These are phyloP conservation scores for Entomortierella chlamydospora DNA, from an alignment of 192 early-diverging fungal genomes.

Conservation along the genomic window DNA sequence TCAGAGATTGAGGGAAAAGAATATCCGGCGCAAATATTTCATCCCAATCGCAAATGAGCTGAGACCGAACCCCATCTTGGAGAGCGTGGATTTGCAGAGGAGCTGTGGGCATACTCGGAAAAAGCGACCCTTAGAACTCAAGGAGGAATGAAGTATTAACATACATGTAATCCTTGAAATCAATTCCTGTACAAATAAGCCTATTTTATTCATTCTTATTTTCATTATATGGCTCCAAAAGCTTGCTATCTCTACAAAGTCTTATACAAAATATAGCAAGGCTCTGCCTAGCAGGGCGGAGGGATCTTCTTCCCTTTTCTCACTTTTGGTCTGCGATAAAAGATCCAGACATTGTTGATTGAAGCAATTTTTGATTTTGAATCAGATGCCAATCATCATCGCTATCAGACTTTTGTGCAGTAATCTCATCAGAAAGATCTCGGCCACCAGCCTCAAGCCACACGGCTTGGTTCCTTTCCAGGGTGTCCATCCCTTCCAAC, in stretches of 20 bases:
- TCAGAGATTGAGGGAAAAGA: constrained; percentile 59
- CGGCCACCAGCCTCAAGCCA: constrained; percentile 40
- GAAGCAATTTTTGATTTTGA: constrained; percentile 36
- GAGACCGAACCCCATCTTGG: not conserved
- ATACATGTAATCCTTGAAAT: not conserved
- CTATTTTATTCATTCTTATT: no score
- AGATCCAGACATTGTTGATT: constrained; percentile 2
- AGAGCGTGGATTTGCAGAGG: not conserved
- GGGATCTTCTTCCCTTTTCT: not conserved
- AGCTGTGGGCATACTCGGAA: not conserved
- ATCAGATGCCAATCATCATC: constrained; percentile 24
- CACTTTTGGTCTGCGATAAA: not conserved
- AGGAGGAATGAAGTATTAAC: not conserved
- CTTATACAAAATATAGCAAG: no score
- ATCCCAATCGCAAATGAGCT: constrained; percentile 27
- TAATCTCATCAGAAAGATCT: constrained; percentile 10
- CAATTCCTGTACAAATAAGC: no score
- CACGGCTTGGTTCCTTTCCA: constrained; percentile 39
- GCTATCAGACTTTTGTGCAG: not conserved
- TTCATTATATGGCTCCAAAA: no score
- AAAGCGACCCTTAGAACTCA: not conserved
- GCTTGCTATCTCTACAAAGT: no score
- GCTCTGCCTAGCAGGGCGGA: no score
- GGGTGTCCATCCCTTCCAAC: constrained; percentile 28
- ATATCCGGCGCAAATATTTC: constrained; percentile 34